A percentile compares a stretch with the other conserved stretches of the same genome.
Evolutionary conservation across 2,329 filamentous ascomycete species (phyloP).

Genomic region (Fusarium continuum): DNA sequence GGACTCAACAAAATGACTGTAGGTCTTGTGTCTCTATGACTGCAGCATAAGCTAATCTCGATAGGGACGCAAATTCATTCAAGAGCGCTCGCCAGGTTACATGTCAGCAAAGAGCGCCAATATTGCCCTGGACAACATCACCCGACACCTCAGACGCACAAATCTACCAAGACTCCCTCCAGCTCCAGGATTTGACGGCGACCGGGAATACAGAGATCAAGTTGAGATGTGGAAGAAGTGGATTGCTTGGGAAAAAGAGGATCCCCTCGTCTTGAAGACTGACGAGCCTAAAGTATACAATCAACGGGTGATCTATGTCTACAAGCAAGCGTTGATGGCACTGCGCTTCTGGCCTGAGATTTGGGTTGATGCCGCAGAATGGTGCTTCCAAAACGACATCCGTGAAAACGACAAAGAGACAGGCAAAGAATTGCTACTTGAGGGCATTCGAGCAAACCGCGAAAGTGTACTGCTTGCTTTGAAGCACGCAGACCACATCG

Average conservation of each 20-base stretch:
- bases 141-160: slow-evolving; percentile 76
- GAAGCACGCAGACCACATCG: slow-evolving; percentile 87
- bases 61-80: slow-evolving; percentile 90
- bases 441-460: slow-evolving; percentile 88
- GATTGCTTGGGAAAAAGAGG: slow-evolving; percentile 95
- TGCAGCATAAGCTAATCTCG: slow-evolving; percentile 34
- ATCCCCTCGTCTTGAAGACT: slow-evolving; percentile 84
- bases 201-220: slow-evolving; percentile 84
- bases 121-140: slow-evolving; percentile 90
- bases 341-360: slow-evolving; percentile 94
- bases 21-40: slow-evolving; percentile 46
- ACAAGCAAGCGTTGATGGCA: slow-evolving; percentile 93
- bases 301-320: slow-evolving; percentile 85
- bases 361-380: slow-evolving; percentile 94
- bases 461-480: slow-evolving; percentile 92
- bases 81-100: slow-evolving; percentile 91
- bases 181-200: slow-evolving; percentile 84
- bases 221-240: slow-evolving; percentile 91
- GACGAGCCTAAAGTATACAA: slow-evolving; percentile 82
- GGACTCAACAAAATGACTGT: slow-evolving; percentile 91
- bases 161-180: slow-evolving; percentile 85
- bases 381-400: slow-evolving; percentile 83
- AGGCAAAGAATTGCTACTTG: slow-evolving; percentile 79
- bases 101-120: slow-evolving; percentile 95
- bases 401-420: slow-evolving; percentile 65